Evolutionary conservation across 2,329 filamentous ascomycete species (phyloP).

Genomic region (Rutstroemia sp.): DNA sequence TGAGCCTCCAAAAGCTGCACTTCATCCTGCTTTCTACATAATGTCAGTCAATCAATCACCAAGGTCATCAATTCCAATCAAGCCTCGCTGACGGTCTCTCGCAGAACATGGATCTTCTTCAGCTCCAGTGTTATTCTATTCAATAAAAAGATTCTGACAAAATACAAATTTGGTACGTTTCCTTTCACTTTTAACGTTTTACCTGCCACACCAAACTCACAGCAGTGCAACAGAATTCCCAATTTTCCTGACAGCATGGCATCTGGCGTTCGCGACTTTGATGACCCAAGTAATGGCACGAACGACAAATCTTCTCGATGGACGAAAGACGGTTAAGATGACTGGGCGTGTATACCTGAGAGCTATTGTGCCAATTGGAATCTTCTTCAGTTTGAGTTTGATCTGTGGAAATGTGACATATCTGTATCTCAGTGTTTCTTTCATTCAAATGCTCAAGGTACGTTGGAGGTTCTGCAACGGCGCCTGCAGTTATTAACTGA

Average conservation of each 20-base stretch:
- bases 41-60: conserved; percentile 37
- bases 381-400: conserved; percentile 93
- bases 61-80: neutral
- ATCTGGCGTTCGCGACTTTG: conserved; percentile 84
- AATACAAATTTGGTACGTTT: conserved; percentile 69
- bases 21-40: conserved; percentile 72
- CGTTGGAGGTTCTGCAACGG: neutral
- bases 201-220: neutral
- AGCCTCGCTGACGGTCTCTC: conserved; percentile 17
- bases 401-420: conserved; percentile 97
- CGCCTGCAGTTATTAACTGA: conserved; percentile 8
- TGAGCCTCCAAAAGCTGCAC: conserved; percentile 36
- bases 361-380: conserved; percentile 87
- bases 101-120: conserved; percentile 81
- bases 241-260: conserved; percentile 90
- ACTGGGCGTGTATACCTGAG: conserved; percentile 87
- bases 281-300: conserved; percentile 92
- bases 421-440: conserved; percentile 88
- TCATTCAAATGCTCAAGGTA: conserved; percentile 99
- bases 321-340: conserved; percentile 95
- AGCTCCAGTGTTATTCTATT: conserved; percentile 95
- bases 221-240: conserved; percentile 46
- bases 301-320: conserved; percentile 84
- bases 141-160: conserved; percentile 98
- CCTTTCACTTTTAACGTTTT: neutral